Evolutionary conservation across 75 land plant genomes (phyloP).

Genomic region (Pinus tabuliformis): DNA sequence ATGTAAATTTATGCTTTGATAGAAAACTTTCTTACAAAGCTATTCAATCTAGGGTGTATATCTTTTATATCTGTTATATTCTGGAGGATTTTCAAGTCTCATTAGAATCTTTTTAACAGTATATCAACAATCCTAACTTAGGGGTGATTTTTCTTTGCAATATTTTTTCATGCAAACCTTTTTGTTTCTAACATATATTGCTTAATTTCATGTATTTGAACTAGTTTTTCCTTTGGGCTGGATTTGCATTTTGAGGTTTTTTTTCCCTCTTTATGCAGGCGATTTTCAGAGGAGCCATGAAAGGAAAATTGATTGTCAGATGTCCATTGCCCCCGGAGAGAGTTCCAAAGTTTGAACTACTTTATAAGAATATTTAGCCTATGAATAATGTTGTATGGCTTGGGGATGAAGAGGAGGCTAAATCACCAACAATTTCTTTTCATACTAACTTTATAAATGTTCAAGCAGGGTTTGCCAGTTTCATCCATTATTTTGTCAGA

Average conservation of each 20-base stretch:
- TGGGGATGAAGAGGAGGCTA: neutral
- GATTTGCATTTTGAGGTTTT: slow-evolving; percentile 1
- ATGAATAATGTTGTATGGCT: neutral
- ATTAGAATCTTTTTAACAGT: too few species aligned
- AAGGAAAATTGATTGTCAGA: slow-evolving; percentile 84
- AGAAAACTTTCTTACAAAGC: too few species aligned
- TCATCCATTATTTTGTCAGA: neutral
- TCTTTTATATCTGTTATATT: too few species aligned
- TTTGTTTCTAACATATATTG: too few species aligned
- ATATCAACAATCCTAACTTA: too few species aligned
- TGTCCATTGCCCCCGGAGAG: slow-evolving; percentile 89
- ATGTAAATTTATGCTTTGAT: too few species aligned
- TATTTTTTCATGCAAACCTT: too few species aligned
- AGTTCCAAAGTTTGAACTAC: slow-evolving; percentile 81
- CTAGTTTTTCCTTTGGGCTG: too few species aligned
- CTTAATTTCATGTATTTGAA: too few species aligned
- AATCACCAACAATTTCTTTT: neutral
- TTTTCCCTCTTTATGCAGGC: slow-evolving; percentile 39
- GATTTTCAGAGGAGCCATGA: slow-evolving; percentile 98
- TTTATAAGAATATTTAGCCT: slow-evolving; percentile 66
- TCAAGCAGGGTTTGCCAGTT: neutral
- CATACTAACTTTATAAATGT: neutral
- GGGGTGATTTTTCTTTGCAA: too few species aligned
- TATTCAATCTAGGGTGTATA: too few species aligned
- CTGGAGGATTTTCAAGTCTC: too few species aligned